Base-by-base conservation (phyloP, 371 early-diverging fungal genomes). In the Lichtheimia ramosa region DNA sequence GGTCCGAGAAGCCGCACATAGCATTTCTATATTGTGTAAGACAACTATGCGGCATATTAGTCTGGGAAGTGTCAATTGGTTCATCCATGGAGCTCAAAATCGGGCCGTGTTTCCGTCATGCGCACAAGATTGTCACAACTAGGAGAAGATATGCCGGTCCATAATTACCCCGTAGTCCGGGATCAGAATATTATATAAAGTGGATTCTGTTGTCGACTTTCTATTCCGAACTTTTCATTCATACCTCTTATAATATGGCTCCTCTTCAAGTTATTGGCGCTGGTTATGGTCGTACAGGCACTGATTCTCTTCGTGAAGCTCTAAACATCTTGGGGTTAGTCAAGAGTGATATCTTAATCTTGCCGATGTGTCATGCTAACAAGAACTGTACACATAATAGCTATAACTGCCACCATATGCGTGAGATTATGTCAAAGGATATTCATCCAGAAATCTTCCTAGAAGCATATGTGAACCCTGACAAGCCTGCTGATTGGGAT, bases 401-500 rank as follows among this genome's bases (percentile, higher is more conserved):
- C 10, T 66, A 66, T 49, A 57, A 43, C 5, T 62, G 63, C 0
- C 66, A 66, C 27, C 66, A 66, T 43, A 66, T 66, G 62, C 43
- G 50, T 20, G 16, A 8, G 1, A 8, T 59, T 5, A 5, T n/a
- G n/a, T 54, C n/a, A 67, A 69, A 16, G 0, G 51, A 28, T 0
- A 43, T 42, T 3, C 58, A 69, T 42, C 28, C 64, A 12, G 43
- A 63, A 1, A 40, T 55, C 8, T 73, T 70, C 41, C 18, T 25
- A 4, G 48, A 68, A 5, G 73, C 66, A 15, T 68, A 62, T 23
- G 15, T 50, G 0, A 15, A 74, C 18, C 48, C 61, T 5, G 63
- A 62, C 18, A 41, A 51, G 49, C 18, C 48, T n/a, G 61, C 58
- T 10, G 68, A 77, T 16, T 77, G 77, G 77, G 69, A 71, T 18